These are phyloP conservation scores for Marvania coccoides DNA, from an alignment of 139 green algal species.

Conservation along the genomic window DNA sequence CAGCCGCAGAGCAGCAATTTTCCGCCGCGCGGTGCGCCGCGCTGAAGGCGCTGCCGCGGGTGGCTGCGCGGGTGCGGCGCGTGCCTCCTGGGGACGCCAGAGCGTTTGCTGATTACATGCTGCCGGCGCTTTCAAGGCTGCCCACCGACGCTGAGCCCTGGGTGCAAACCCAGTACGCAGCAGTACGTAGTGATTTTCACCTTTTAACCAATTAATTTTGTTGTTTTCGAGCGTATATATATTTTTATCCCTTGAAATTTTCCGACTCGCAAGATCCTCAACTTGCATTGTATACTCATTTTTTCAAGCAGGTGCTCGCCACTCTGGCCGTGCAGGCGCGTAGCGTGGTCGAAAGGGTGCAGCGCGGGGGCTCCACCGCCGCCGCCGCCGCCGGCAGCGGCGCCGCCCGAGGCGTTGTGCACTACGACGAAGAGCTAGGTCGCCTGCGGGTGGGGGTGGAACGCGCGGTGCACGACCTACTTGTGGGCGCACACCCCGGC, in stretches of 20 bases:
- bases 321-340: conserved; percentile 39
- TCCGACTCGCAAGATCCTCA: too few species aligned
- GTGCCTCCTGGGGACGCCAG: conserved; percentile 55
- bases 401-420: not conserved
- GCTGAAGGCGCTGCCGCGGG: conserved; percentile 29
- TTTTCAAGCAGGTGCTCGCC: too few species aligned
- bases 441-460: conserved; percentile 47
- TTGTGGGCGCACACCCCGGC: conserved; percentile 52
- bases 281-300: too few species aligned
- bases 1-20: not conserved
- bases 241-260: too few species aligned
- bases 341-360: conserved; percentile 13
- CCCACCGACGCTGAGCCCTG: conserved; percentile 76
- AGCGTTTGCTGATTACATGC: conserved; percentile 88
- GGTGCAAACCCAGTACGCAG: conserved; percentile 31
- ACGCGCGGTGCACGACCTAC: conserved; percentile 64
- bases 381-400: not conserved
- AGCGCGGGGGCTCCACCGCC: not conserved
- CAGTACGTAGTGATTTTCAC: too few species aligned
- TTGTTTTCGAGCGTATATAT: too few species aligned
- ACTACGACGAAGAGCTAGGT: conserved; percentile 34
- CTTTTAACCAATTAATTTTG: too few species aligned
- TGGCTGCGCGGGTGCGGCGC: conserved; percentile 28
- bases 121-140: conserved; percentile 80
- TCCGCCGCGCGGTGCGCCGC: conserved; percentile 42